Base-by-base conservation (phyloP, 2,329 filamentous ascomycete genomes). In the Bertia moriformis region DNA sequence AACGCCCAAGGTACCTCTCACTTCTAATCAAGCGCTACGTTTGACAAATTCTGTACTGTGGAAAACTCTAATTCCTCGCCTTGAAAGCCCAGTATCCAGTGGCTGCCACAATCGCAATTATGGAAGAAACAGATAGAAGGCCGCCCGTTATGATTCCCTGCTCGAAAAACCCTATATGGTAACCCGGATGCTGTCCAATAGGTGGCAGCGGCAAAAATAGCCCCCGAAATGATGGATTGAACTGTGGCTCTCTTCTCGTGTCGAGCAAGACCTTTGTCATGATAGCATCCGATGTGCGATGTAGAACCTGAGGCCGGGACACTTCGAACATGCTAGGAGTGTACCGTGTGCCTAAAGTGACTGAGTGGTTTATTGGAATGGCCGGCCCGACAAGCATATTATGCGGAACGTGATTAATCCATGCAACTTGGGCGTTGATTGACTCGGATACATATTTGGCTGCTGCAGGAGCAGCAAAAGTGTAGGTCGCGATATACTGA, bases 361-460 rank as follows among this genome's bases (percentile, higher is more conserved):
- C 7, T 7, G 32, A 7, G 7, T 7, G 7, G 15, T 35, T 35
- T 13, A 10, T 10, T 7, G 32, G 32, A 15, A 14, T 7, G 10
- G 32, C 32, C 10, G 32, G 32, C 7, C 32, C 32, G 32, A 35
- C 32, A 3, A 79, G 62, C 2, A 79, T 55, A 22, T 69, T 61
- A 2, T 56, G 44, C 0, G 74, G 73, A 4, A 79, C 61, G 39
- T 74, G 66, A 49, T 79, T 79, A 40, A 72, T 56, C 48, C 67
- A 70, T 0, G 67, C 65, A 1, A 65, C 49, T 12, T 65, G 55
- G 2, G 70, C 58, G 5, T 59, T 48, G 24, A 78, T 54, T 50
- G 71, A 75, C 44, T 78, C 70, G 4, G 62, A 59, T 3, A 79
- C 58, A 44, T 78, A 80, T 49, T 78, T 79, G 14, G 65, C 69